A percentile compares a stretch with the other conserved stretches of the same genome.
Evolutionary conservation across 257 asterid species (phyloP).

Genomic region (Nemophila menziesii): DNA sequence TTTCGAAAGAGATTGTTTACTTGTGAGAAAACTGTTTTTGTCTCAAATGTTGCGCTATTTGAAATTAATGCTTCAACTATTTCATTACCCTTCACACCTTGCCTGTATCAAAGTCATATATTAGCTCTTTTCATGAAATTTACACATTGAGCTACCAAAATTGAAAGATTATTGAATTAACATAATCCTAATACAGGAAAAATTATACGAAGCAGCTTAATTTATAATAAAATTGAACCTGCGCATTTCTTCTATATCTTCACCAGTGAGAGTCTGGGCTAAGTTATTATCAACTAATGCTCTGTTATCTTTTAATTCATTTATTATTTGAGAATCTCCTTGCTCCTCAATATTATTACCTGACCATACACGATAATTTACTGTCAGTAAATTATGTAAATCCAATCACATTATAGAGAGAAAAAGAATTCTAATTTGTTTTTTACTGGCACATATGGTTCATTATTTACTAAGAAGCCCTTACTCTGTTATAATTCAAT

Average conservation of each 20-base stretch:
- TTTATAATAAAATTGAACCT: constrained; percentile 31
- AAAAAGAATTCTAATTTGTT: not conserved
- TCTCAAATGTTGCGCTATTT: constrained; percentile 86
- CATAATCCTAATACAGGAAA: not conserved
- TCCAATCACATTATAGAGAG: not conserved
- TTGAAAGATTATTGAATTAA: not conserved
- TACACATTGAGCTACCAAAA: not conserved
- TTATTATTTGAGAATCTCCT: constrained; percentile 19
- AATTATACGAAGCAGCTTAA: not conserved
- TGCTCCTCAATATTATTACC: constrained; percentile 40
- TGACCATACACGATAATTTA: constrained; percentile 18
- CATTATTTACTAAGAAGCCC: too few species aligned
- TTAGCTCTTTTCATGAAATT: constrained; percentile 1
- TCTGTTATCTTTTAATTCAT: constrained; percentile 72
- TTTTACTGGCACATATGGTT: not conserved
- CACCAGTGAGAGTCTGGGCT: constrained; percentile 79
- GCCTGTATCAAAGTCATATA: constrained; percentile 32
- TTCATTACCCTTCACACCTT: constrained; percentile 69
- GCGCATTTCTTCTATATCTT: constrained; percentile 68
- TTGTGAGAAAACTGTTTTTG: constrained; percentile 91
- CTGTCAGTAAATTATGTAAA: not conserved
- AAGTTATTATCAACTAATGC: constrained; percentile 76
- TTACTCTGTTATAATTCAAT: too few species aligned
- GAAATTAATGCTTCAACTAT: constrained; percentile 88
- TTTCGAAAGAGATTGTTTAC: constrained; percentile 20